A percentile compares a stretch with the other conserved stretches of the same genome.
These are phyloP conservation scores for Cornus suecica DNA, from an alignment of 148 eudicot species.

Conservation along the genomic window DNA sequence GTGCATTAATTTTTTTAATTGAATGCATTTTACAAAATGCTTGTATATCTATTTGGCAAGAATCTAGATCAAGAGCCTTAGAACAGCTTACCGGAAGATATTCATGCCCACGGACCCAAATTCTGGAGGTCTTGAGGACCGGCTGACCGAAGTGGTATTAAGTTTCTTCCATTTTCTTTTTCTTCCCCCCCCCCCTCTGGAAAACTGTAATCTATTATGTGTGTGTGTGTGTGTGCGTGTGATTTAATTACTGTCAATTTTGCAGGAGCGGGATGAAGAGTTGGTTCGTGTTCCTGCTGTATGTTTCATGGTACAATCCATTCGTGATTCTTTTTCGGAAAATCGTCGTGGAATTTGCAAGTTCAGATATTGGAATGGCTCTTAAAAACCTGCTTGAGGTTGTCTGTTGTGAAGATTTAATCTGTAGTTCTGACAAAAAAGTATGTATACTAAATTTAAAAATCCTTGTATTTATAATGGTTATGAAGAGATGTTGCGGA, in stretches of 20 bases:
- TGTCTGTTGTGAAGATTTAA: background rate
- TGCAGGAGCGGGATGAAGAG: conserved; percentile 74
- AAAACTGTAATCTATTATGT: background rate
- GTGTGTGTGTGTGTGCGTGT: background rate
- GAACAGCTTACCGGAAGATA: conserved; percentile 83
- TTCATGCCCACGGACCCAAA: conserved; percentile 64
- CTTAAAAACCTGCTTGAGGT: conserved; percentile 23
- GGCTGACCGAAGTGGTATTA: conserved; percentile 72
- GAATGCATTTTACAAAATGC: conserved; percentile 9
- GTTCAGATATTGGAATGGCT: conserved; percentile 50
- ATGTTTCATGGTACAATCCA: conserved; percentile 60
- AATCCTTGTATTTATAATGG: background rate
- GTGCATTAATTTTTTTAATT: conserved; percentile 4
- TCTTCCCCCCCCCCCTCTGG: background rate
- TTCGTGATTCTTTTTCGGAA: conserved; percentile 72
- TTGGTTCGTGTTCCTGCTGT: conserved; percentile 59
- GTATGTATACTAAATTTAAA: background rate
- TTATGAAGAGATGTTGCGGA: background rate
- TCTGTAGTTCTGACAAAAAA: background rate
- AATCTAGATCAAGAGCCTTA: conserved; percentile 72
- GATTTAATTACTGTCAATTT: background rate
- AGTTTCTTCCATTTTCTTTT: background rate
- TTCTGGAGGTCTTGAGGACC: conserved; percentile 60
- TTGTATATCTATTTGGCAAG: conserved; percentile 17
- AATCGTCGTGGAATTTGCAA: conserved; percentile 96